These are phyloP conservation scores for Craspedostauros australis DNA, from an alignment of 108 stramenopile species.

Conservation along the genomic window DNA sequence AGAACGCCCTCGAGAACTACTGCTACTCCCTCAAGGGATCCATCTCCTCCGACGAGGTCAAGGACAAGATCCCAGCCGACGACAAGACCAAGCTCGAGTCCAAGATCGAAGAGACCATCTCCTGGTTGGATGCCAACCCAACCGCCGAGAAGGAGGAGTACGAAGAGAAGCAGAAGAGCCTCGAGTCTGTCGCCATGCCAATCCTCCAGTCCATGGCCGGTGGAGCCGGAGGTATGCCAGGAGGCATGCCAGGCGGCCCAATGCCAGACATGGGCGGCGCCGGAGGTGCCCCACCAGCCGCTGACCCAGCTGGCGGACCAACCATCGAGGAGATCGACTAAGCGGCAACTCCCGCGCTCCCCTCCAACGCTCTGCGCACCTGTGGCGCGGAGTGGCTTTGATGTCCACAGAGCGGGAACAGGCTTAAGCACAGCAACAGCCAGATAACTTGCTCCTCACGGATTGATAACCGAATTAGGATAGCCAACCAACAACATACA, in stretches of 20 bases:
- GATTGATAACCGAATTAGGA: no score
- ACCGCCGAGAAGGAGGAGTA: slow-evolving; percentile 96
- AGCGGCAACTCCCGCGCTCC: slow-evolving; percentile 6
- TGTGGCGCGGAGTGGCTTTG: no score
- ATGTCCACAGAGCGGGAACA: no score
- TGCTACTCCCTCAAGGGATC: slow-evolving; percentile 92
- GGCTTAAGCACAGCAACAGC: no score
- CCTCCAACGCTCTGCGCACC: no score
- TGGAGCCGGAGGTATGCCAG: slow-evolving; percentile 63
- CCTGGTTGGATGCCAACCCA: slow-evolving; percentile 92
- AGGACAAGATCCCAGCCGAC: slow-evolving; percentile 70
- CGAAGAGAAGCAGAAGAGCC: slow-evolving; percentile 96
- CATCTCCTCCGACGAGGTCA: slow-evolving; percentile 82
- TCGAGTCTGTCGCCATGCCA: slow-evolving; percentile 90
- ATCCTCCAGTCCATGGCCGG: slow-evolving; percentile 83
- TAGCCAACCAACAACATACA: no score
- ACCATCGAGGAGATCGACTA: slow-evolving; percentile 89
- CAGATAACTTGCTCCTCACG: no score
- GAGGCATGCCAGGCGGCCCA: slow-evolving; percentile 39
- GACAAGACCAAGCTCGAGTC: slow-evolving; percentile 78
- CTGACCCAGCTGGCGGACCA: slow-evolving; percentile 77
- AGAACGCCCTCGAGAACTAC: slow-evolving; percentile 97
- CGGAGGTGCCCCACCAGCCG: slow-evolving; percentile 51
- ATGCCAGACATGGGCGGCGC: slow-evolving; percentile 74
- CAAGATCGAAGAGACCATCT: slow-evolving; percentile 87